Evolutionary conservation across 306 rosid genomes (phyloP).

Genomic region (Rosa persica): DNA sequence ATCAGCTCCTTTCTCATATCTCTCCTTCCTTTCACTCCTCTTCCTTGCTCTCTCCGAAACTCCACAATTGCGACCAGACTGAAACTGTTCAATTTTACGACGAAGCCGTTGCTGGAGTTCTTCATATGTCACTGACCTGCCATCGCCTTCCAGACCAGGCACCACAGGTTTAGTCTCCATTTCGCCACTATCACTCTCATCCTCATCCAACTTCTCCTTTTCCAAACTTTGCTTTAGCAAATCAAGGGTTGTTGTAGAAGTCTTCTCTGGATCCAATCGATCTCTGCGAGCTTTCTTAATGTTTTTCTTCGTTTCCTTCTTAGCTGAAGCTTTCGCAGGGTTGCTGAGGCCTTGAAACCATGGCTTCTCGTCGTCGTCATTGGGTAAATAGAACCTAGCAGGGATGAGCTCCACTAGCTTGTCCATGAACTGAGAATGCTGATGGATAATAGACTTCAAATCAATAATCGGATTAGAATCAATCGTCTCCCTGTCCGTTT

Average conservation of each 20-base stretch:
- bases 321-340: conserved; percentile 50
- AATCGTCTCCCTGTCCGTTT: conserved; percentile 25
- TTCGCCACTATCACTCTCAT: conserved; percentile 32
- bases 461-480: conserved; percentile 27
- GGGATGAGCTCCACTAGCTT: conserved; percentile 80
- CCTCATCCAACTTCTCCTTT: conserved; percentile 34
- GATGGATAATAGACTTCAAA: conserved; percentile 50
- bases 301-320: conserved; percentile 71
- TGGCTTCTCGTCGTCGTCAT: conserved; percentile 59
- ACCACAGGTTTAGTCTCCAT: conserved; percentile 35
- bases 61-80: conserved; percentile 43
- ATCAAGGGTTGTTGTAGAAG: conserved; percentile 59
- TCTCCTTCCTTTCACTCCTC: conserved; percentile 45
- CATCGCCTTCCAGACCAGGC: conserved; percentile 48
- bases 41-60: conserved; percentile 48
- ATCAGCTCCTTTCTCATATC: conserved; percentile 32
- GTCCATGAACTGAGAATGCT: conserved; percentile 67
- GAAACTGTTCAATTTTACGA: conserved; percentile 57
- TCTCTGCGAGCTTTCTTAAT: conserved; percentile 66
- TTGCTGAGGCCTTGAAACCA: conserved; percentile 90
- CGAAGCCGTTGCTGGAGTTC: conserved; percentile 67
- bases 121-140: conserved; percentile 62
- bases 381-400: conserved; percentile 69
- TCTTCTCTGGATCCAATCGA: conserved; percentile 70
- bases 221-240: conserved; percentile 58